Evolutionary conservation across 352 stramenopile genomes (phyloP).

Genomic region (Phytophthora kernoviae): DNA sequence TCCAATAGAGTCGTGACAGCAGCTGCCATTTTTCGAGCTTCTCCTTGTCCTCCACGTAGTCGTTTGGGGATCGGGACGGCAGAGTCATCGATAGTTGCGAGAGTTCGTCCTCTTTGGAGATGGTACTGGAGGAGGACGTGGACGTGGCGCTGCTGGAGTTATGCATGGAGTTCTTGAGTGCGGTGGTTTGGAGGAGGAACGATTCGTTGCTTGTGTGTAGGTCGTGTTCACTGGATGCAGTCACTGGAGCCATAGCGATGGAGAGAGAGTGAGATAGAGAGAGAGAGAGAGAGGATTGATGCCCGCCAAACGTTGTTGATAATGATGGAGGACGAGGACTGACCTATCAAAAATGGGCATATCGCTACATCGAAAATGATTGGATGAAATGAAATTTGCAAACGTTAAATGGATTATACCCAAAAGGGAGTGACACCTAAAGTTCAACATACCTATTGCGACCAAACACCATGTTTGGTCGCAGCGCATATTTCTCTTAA

Average conservation of each 20-base stretch:
- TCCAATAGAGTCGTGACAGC: constrained; percentile 93
- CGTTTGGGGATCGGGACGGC: constrained; percentile 51
- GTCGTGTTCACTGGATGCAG: constrained; percentile 29
- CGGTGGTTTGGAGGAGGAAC: constrained; percentile 27
- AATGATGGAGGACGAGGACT: constrained; percentile 10
- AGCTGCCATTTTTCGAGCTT: constrained; percentile 93
- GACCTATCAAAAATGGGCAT: constrained; percentile 3
- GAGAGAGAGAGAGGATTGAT: constrained; percentile 11
- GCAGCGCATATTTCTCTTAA: no score
- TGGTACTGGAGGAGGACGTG: constrained; percentile 25
- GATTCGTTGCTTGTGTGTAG: constrained; percentile 14
- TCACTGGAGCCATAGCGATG: constrained; percentile 44
- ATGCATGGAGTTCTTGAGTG: constrained; percentile 16
- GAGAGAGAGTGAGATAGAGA: constrained; percentile 10
- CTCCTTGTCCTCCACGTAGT: constrained; percentile 74
- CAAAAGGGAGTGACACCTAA: no score
- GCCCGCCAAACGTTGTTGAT: constrained; percentile 4
- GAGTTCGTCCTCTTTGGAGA: constrained; percentile 31
- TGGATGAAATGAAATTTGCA: constrained; percentile 11
- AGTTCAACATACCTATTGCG: no score
- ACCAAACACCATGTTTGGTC: no score
- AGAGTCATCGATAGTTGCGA: constrained; percentile 72
- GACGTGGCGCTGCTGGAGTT: neutral
- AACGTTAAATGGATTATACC: constrained; percentile 14
- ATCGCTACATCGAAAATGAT: constrained; percentile 4